phyloP scores from a whole-genome alignment of 1,284 basidiomycete genomes.

The Athelia sp. region DNA sequence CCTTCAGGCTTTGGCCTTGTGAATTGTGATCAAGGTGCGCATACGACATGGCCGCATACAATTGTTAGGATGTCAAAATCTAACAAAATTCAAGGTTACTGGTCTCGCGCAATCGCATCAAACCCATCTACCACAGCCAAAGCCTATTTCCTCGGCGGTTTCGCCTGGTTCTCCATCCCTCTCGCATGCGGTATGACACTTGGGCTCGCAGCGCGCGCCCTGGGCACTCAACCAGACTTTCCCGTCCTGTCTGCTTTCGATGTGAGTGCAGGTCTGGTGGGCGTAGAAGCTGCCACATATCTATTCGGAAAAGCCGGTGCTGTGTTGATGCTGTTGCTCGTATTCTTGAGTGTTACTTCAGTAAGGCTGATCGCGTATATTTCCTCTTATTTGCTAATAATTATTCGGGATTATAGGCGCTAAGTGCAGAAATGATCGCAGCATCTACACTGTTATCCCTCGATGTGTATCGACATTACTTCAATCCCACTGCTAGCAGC shows the following conservation, averaged over 20 bases:
- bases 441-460: slow-evolving; percentile 31
- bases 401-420: slow-evolving; percentile 13
- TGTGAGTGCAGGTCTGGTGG: slow-evolving; percentile 23
- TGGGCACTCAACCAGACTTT: slow-evolving; percentile 10
- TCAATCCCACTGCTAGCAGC: slow-evolving; percentile 17
- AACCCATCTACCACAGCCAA: slow-evolving; percentile 20
- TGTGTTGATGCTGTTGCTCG: slow-evolving; percentile 18
- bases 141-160: slow-evolving; percentile 23
- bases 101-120: slow-evolving; percentile 24
- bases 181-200: slow-evolving; percentile 18
- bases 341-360: slow-evolving; percentile 29
- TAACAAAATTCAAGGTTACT: slow-evolving; percentile 13
- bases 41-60: no score
- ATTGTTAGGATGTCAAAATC: no score
- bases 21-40: slow-evolving; percentile 15
- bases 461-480: slow-evolving; percentile 30
- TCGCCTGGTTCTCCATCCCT: slow-evolving; percentile 22
- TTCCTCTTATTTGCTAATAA: neutral
- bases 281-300: slow-evolving; percentile 15
- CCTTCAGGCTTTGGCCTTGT: slow-evolving; percentile 11
- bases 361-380: slow-evolving; percentile 7
- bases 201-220: slow-evolving; percentile 16
- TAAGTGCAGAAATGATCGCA: slow-evolving; percentile 36
- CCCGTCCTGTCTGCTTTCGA: slow-evolving; percentile 11
- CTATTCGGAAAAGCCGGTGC: slow-evolving; percentile 20